phyloP scores from a whole-genome alignment of 495 filamentous ascomycete genomes.

The Xeromyces bisporus region DNA sequence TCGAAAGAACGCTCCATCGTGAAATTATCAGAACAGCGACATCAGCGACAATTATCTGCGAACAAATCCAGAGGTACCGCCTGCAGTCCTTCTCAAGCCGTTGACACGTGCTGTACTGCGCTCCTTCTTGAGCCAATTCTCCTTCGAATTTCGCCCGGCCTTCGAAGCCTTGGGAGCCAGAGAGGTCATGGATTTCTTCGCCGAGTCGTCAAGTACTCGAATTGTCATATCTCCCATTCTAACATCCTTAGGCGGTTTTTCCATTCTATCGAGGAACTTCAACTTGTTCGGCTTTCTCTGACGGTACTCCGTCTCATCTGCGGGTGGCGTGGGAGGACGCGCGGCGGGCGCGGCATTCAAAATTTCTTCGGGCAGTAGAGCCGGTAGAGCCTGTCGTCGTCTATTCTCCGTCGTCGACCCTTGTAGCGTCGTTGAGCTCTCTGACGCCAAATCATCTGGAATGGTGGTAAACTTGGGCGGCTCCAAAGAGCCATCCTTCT shows the following conservation, averaged over 20 bases:
- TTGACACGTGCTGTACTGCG: conserved; percentile 21
- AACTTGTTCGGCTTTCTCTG: conserved; percentile 28
- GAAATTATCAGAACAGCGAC: neutral
- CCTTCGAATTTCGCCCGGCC: conserved; percentile 25
- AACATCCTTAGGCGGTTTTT: conserved; percentile 38
- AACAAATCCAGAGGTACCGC: conserved; percentile 27
- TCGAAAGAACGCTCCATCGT: no score
- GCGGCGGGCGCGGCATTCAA: conserved; percentile 27
- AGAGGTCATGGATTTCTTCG: conserved; percentile 15
- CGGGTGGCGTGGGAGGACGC: conserved; percentile 24
- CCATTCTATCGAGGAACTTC: conserved; percentile 31
- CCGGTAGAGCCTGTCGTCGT: conserved; percentile 25
- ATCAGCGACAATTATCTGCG: conserved; percentile 13
- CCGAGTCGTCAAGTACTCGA: conserved; percentile 30
- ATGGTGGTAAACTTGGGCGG: neutral
- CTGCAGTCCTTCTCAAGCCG: conserved; percentile 22
- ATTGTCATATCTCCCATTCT: conserved; percentile 34
- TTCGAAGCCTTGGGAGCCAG: conserved; percentile 36
- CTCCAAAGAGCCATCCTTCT: conserved; percentile 16
- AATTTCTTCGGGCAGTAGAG: conserved; percentile 36
- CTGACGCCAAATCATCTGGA: conserved; percentile 20
- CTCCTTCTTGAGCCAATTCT: conserved; percentile 30
- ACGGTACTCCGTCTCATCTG: conserved; percentile 10
- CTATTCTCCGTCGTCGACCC: conserved; percentile 24
- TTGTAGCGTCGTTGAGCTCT: conserved; percentile 26